Evolutionary conservation across 768 basidiomycete species (phyloP).

Genomic region (Macrocybe gigantea): DNA sequence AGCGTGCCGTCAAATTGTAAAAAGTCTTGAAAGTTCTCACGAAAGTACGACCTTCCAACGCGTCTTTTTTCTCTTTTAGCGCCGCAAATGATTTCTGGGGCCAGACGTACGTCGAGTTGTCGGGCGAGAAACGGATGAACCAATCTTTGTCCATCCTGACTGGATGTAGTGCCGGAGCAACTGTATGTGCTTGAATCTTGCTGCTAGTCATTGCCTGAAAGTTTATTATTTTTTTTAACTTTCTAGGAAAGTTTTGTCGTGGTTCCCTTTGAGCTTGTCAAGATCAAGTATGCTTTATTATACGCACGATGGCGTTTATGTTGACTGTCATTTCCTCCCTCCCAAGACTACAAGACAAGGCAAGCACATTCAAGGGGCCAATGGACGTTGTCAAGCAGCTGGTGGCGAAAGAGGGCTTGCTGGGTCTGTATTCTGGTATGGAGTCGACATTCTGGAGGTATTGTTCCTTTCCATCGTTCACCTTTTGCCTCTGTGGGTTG

Average conservation of each 20-base stretch:
- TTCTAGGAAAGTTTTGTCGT: conserved; percentile 82
- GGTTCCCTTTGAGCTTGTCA: conserved; percentile 94
- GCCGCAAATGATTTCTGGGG: conserved; percentile 97
- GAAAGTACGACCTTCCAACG: neutral
- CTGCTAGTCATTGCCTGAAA: neutral
- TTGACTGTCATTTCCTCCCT: neutral
- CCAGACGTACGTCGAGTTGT: conserved; percentile 54
- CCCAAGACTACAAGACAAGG: conserved; percentile 83
- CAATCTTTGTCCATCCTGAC: conserved; percentile 84
- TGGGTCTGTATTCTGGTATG: conserved; percentile 92
- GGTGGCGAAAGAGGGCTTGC: conserved; percentile 67
- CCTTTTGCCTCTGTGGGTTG: neutral
- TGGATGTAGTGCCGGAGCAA: conserved; percentile 92
- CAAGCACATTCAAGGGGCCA: conserved; percentile 85
- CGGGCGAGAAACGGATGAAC: conserved; percentile 82
- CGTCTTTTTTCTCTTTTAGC: conserved; percentile 22
- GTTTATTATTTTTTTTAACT: neutral
- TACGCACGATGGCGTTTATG: neutral
- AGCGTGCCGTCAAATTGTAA: conserved; percentile 94
- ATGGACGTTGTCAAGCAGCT: conserved; percentile 85
- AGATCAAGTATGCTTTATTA: conserved; percentile 57
- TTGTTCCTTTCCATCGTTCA: neutral
- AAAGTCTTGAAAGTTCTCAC: conserved; percentile 11
- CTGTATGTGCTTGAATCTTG: conserved; percentile 29
- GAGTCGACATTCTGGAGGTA: conserved; percentile 98